These are phyloP conservation scores for Didymella glomerata DNA, from an alignment of 2,329 filamentous ascomycete genomes.

Conservation along the genomic window DNA sequence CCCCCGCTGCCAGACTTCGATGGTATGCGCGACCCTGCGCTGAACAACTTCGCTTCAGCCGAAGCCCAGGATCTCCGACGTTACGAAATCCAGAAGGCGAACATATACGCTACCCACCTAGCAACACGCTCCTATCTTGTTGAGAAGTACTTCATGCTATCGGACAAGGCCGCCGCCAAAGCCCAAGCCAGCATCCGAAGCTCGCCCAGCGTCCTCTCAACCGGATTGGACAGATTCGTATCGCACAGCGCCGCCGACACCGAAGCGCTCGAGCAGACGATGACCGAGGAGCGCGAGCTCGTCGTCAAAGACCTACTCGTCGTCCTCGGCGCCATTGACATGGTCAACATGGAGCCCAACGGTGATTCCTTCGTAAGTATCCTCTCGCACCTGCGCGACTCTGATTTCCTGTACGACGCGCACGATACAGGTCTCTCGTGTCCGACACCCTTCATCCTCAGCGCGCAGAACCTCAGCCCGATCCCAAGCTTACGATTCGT, in stretches of 20 bases:
- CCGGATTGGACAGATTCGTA: slow-evolving; percentile 45
- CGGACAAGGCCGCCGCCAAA: slow-evolving; percentile 65
- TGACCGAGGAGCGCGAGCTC: slow-evolving; percentile 79
- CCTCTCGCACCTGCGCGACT: slow-evolving; percentile 23
- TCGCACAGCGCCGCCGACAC: slow-evolving; percentile 28
- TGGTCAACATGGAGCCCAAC: slow-evolving; percentile 83
- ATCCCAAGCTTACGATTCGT: slow-evolving; percentile 40
- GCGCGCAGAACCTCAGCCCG: slow-evolving; percentile 17
- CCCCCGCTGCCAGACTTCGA: slow-evolving; percentile 50
- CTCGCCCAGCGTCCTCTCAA: slow-evolving; percentile 32
- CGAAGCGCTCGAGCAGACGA: slow-evolving; percentile 67
- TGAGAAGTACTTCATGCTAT: slow-evolving; percentile 82
- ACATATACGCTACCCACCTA: slow-evolving; percentile 83
- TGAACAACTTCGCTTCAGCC: slow-evolving; percentile 33
- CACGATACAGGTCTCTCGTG: slow-evolving; percentile 16
- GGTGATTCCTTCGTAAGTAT: slow-evolving; percentile 68
- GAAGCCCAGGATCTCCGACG: slow-evolving; percentile 52
- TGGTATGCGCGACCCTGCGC: slow-evolving; percentile 38
- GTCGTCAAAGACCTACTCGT: slow-evolving; percentile 81
- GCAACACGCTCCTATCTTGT: slow-evolving; percentile 85
- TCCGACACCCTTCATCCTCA: slow-evolving; percentile 20
- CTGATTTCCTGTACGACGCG: slow-evolving; percentile 23
- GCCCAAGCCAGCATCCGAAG: slow-evolving; percentile 55
- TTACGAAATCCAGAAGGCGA: slow-evolving; percentile 90
- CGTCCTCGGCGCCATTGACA: slow-evolving; percentile 78